Base-by-base conservation (phyloP, 2,329 filamentous ascomycete species). In the Pseudogymnoascus sp. region DNA sequence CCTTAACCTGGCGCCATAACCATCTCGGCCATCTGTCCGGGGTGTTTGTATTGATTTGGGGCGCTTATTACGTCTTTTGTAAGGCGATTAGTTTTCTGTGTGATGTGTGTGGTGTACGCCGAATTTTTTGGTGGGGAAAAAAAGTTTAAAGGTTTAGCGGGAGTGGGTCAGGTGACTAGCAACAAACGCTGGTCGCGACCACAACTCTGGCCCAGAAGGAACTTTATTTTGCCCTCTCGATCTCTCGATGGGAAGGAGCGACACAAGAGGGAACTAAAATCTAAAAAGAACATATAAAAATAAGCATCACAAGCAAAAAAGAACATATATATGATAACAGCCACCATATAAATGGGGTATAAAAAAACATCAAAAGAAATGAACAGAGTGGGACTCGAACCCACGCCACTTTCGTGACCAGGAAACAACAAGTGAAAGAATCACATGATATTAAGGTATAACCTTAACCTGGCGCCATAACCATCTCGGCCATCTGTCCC, bases 371-470 rank as follows among this genome's bases (percentile, higher is more conserved):
- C 5, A 30, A 30, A 30, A 30, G 2, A 6, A 30, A 30, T 71
- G 69, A 73, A 69, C 69, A 70, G 69, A 70, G 70, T 72, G 70
- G 70, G 71, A 73, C 70, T 72, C 70, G 72, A 74, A 74, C 72
- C 71, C 72, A 72, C 71, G 72, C 72, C 69, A 67, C 68, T 72
- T 73, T 70, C 71, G 68, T 67, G 68, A 73, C 70, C 70, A 73
- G 71, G 71, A 73, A 68, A 71, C 33, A 30, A 30, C 28, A 30
- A 30, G 8, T 9, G 8, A 12, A 9, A 35, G 7, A 35, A 35
- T 36, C 33, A 36, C 33, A 12, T 14, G 8, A 12, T 36, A 36
- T 36, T 36, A 36, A 36, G 33, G 33, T 36, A 12, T 12, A 36
- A 36, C 33, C 33, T 36, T 36, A 36, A 36, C 38, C 38, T 39